These are phyloP conservation scores for Dipteronia sinensis DNA, from an alignment of 345 rosid genomes.

Conservation along the genomic window DNA sequence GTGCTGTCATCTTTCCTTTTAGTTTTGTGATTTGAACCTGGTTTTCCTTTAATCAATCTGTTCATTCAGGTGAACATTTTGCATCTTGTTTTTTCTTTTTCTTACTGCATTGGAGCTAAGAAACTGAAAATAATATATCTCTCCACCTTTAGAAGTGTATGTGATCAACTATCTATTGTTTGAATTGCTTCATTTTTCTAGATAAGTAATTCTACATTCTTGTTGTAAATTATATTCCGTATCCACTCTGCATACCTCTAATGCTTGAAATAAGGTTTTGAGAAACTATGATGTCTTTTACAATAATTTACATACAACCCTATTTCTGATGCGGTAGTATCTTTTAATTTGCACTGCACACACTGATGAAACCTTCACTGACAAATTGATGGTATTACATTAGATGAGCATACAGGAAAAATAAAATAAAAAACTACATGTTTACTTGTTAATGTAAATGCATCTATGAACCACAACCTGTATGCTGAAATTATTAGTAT, in stretches of 20 bases:
- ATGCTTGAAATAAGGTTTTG: neutral
- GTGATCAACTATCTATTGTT: neutral
- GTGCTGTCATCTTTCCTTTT: neutral
- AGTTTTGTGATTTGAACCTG: neutral
- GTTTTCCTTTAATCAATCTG: neutral
- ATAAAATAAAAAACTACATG: neutral
- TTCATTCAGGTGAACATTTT: neutral
- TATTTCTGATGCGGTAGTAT: neutral
- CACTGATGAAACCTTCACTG: neutral
- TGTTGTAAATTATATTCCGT: neutral
- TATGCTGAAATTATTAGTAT: slow-evolving; percentile 1
- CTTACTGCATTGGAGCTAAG: neutral
- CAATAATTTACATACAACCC: neutral
- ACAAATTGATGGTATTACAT: neutral
- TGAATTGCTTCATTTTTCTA: neutral
- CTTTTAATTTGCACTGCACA: neutral
- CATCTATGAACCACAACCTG: neutral
- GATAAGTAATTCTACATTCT: neutral
- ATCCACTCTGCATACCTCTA: neutral
- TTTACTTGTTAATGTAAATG: neutral
- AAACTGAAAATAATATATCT: neutral
- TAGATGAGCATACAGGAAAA: neutral
- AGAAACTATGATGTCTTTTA: neutral
- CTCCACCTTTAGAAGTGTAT: neutral
- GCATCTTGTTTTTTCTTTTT: neutral